Percentiles rank a stretch among this genome's conserved stretches.
phyloP scores from a whole-genome alignment of 2,329 filamentous ascomycete genomes.

The Aspergillus sp. region DNA sequence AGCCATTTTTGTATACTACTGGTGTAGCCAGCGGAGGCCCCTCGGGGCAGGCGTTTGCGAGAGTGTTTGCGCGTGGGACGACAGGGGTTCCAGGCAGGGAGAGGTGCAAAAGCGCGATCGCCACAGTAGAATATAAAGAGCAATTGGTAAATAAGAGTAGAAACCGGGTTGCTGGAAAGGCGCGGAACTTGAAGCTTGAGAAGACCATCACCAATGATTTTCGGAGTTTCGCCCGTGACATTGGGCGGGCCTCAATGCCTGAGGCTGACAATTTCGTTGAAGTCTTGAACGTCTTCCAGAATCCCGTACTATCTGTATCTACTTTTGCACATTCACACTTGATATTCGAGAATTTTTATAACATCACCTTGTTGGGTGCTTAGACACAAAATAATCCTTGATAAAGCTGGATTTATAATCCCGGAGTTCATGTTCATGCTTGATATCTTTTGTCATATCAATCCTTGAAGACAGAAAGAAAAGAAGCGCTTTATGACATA shows the following conservation, averaged over 20 bases:
- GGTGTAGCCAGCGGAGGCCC: constrained; percentile 21
- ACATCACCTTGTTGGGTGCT: too few species aligned
- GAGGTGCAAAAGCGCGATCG: not conserved
- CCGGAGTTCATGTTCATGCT: too few species aligned
- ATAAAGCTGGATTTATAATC: too few species aligned
- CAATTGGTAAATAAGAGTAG: not conserved
- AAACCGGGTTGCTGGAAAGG: not conserved
- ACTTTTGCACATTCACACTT: not conserved
- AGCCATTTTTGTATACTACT: constrained; percentile 33
- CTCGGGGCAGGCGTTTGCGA: constrained; percentile 18
- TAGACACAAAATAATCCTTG: too few species aligned
- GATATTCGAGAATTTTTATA: too few species aligned
- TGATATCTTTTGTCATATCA: too few species aligned
- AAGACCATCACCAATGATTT: not conserved
- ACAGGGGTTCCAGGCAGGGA: not conserved
- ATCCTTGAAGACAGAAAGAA: not conserved
- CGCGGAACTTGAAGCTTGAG: not conserved
- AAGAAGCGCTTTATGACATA: not conserved
- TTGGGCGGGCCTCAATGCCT: constrained; percentile 16
- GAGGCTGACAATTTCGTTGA: constrained; percentile 12
- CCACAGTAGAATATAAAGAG: not conserved
- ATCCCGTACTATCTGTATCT: not conserved
- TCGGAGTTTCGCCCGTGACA: constrained; percentile 4
- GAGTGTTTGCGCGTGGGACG: not conserved
- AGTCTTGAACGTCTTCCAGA: not conserved